Base-by-base conservation (phyloP, 768 basidiomycete genomes). In the Baorangia bicolor region DNA sequence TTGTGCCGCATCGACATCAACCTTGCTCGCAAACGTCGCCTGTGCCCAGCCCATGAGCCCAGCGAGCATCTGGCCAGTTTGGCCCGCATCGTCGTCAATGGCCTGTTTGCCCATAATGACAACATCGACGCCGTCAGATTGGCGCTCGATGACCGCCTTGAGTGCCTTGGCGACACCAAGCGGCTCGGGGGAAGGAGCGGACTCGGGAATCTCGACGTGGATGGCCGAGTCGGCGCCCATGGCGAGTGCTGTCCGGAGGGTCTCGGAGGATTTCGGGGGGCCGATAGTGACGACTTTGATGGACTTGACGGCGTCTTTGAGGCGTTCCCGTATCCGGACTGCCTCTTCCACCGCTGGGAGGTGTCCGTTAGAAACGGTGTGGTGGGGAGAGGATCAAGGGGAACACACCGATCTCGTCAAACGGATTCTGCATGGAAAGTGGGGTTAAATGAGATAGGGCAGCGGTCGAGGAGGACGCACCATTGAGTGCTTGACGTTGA, bases 401-500 rank as follows among this genome's bases (percentile, higher is more conserved):
- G 14, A 13, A 55, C 58, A n/a, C 53, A 94, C 94, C 96, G 68
- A 98, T 98, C 76, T 99, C 97, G 70, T 98, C 96, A 66, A 98
- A 98, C 0, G 97, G 96, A 73, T 98, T 98, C 95, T 98, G 65
- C 53, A 14, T 37, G 21, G 11, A 13, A 41, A n/a, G 12, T 23
- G 39, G 18, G 37, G 45, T 56, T 39, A 25, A 31, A 57, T 10
- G 20, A 33, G 58, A 21, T 21, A 34, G 31, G 12, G 11, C 5
- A 13, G 21, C 10, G 4, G 14, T 34, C 38, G 31, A 35, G 13
- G 35, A 8, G 39, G 39, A 64, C 86, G 62, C 61, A 94, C 96
- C 95, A 99, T 98, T 2, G 94, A 95, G 75, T 99, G 97, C 81
- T 99, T 99, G 64, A 97, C 96, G 72, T 89, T 94, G 53, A 91